Percentiles rank a stretch among this genome's conserved stretches.
These are phyloP conservation scores for Neonectria faginata DNA, from an alignment of 2,329 filamentous ascomycete species.

Conservation along the genomic window DNA sequence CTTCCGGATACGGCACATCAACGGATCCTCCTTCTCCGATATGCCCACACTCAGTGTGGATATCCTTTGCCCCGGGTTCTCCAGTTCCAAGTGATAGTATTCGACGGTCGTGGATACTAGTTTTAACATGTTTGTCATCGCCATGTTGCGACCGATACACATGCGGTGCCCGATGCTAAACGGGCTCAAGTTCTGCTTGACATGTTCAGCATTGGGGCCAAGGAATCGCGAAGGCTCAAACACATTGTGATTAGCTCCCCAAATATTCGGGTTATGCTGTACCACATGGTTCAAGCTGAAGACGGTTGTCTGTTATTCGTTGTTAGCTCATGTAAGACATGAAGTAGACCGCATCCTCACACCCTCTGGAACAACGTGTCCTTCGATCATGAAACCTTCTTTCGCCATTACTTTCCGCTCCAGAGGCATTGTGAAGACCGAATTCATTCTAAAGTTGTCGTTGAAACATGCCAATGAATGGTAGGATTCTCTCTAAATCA, in stretches of 20 bases:
- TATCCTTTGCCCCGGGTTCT: slow-evolving; percentile 1
- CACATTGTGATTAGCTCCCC: slow-evolving; percentile 4
- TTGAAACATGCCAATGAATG: slow-evolving; percentile 20
- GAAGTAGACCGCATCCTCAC: background rate
- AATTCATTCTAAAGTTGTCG: slow-evolving; percentile 21
- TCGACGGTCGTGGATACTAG: slow-evolving; percentile 4
- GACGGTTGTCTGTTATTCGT: slow-evolving; percentile 1
- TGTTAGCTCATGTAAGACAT: background rate
- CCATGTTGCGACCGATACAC: slow-evolving; percentile 25
- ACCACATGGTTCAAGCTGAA: slow-evolving; percentile 22
- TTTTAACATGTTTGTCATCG: slow-evolving; percentile 26
- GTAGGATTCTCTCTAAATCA: slow-evolving; percentile 2
- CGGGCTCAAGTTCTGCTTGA: slow-evolving; percentile 13
- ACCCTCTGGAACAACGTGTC: slow-evolving; percentile 7
- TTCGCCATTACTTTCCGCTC: background rate
- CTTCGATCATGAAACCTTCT: slow-evolving; percentile 9
- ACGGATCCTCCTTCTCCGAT: slow-evolving; percentile 15
- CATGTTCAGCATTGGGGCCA: slow-evolving; percentile 1
- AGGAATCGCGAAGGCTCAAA: slow-evolving; percentile 20
- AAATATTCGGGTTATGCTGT: slow-evolving; percentile 13
- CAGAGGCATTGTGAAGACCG: slow-evolving; percentile 23
- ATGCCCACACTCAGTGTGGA: slow-evolving; percentile 21
- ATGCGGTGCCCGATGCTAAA: slow-evolving; percentile 23
- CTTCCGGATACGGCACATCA: background rate
- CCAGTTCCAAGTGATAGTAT: slow-evolving; percentile 15